These are phyloP conservation scores for Calonectria montana DNA, from an alignment of 2,329 filamentous ascomycete species.

Conservation along the genomic window DNA sequence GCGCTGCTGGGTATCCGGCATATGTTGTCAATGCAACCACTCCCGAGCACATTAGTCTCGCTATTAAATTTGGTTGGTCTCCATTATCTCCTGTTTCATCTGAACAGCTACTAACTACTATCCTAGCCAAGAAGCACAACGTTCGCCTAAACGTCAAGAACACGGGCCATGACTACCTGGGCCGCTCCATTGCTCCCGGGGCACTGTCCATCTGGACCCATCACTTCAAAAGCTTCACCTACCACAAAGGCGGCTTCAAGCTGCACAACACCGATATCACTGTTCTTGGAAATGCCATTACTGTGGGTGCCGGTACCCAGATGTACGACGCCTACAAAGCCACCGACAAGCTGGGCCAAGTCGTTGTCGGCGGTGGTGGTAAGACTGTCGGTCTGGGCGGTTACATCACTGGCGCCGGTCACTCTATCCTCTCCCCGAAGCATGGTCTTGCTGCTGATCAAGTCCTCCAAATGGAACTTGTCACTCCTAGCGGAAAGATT, in stretches of 20 bases:
- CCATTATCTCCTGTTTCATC: not conserved
- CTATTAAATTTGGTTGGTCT: constrained; percentile 56
- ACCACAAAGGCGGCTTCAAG: constrained; percentile 53
- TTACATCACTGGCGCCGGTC: constrained; percentile 71
- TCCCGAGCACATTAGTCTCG: constrained; percentile 46
- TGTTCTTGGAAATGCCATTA: constrained; percentile 62
- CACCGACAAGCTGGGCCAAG: constrained; percentile 57
- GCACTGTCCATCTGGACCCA: constrained; percentile 67
- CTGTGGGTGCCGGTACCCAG: constrained; percentile 63
- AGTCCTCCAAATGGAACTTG: constrained; percentile 67
- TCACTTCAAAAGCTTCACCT: constrained; percentile 53
- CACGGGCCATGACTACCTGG: constrained; percentile 57
- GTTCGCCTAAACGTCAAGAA: constrained; percentile 56
- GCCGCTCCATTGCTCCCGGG: constrained; percentile 59
- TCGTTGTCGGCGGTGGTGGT: constrained; percentile 65
- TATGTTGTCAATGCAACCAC: constrained; percentile 51
- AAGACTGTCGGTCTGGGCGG: constrained; percentile 70
- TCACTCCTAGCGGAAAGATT: constrained; percentile 63
- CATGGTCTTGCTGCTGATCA: constrained; percentile 73
- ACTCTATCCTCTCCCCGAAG: constrained; percentile 62
- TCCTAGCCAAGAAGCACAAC: constrained; percentile 53
- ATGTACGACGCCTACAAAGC: constrained; percentile 60
- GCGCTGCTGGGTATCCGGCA: constrained; percentile 47
- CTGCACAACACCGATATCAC: constrained; percentile 53
- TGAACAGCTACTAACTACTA: not conserved